Conservation (phyloP, 768 basidiomycete genomes). For the Roridomyces roridus region DNA sequence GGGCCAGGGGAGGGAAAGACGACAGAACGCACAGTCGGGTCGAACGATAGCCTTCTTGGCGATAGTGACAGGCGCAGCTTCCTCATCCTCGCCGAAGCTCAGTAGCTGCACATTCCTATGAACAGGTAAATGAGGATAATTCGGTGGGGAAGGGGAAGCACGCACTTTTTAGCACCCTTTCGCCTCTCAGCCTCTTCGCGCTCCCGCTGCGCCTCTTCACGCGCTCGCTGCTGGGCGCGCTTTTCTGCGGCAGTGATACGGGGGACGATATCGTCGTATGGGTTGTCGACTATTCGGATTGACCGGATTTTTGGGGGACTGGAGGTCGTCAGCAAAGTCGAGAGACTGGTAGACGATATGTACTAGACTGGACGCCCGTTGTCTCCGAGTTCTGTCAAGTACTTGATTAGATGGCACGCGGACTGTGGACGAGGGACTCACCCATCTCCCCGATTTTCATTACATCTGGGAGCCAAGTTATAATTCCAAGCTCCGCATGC, state of each 20-base stretch:
- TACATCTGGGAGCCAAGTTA: constrained; percentile 61
- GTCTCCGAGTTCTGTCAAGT: constrained; percentile 65
- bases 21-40: constrained; percentile 74
- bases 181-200: constrained; percentile 76
- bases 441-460: constrained; percentile 92
- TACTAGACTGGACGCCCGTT: constrained; percentile 85
- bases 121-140: neutral
- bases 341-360: constrained; percentile 32
- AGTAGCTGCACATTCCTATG: constrained; percentile 85
- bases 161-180: constrained; percentile 89
- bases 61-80: constrained; percentile 55
- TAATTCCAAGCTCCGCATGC: neutral
- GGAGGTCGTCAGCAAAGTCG: constrained; percentile 2
- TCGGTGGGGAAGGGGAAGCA: constrained; percentile 4
- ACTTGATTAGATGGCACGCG: constrained; percentile 1
- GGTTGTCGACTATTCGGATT: constrained; percentile 88
- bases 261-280: constrained; percentile 94
- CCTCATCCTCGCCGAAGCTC: constrained; percentile 83
- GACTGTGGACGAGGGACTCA: constrained; percentile 39
- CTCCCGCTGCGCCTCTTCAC: constrained; percentile 75
- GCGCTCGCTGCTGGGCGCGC: constrained; percentile 81
- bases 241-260: constrained; percentile 96
- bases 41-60: constrained; percentile 86
- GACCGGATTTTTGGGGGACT: constrained; percentile 93
- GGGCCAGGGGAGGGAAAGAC: neutral